phyloP scores from a whole-genome alignment of 257 asterid genomes.

The Fraxinus quadrangulata region DNA sequence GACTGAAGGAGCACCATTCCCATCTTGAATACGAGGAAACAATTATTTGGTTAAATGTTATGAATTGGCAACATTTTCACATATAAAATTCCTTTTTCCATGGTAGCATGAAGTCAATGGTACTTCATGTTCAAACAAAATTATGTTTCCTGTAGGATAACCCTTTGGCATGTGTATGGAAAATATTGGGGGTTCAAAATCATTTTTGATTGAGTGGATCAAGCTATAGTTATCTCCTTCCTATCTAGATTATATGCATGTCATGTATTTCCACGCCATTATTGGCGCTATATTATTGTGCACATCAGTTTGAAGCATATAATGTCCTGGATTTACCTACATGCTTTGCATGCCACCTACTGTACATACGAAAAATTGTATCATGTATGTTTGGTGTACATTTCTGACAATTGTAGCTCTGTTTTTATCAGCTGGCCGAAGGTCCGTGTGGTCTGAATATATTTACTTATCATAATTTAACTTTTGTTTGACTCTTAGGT shows the following conservation, averaged over 20 bases:
- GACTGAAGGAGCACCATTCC: background rate
- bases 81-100: background rate
- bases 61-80: background rate
- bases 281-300: background rate
- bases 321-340: background rate
- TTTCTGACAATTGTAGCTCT: background rate
- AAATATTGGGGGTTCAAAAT: background rate
- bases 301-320: background rate
- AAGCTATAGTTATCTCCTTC: background rate
- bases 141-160: background rate
- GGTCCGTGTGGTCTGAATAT: background rate
- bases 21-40: background rate
- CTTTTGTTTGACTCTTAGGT: constrained; percentile 49
- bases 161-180: background rate
- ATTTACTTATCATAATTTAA: constrained; percentile 18
- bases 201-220: background rate
- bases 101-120: background rate
- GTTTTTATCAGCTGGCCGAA: background rate
- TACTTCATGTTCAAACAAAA: background rate
- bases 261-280: background rate
- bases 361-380: background rate
- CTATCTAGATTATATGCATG: background rate
- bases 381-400: background rate
- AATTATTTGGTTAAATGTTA: background rate
- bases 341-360: background rate